phyloP scores from a whole-genome alignment of 805 yeast genomes.

The Scheffersomyces stipitis region DNA sequence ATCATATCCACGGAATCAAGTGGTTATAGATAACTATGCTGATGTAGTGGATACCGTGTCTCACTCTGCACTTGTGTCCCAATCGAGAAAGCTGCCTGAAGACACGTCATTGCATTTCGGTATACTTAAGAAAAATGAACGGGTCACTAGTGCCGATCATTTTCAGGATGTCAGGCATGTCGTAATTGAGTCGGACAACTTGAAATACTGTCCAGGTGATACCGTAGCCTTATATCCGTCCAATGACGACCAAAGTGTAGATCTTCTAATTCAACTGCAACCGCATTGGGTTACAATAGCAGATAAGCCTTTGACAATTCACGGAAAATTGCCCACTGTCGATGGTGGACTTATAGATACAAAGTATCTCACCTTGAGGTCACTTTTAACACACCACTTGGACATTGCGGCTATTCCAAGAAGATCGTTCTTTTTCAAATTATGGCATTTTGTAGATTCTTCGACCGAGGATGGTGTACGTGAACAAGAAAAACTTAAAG shows the following conservation, averaged over 20 bases:
- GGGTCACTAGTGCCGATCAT: conserved; percentile 72
- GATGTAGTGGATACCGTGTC: conserved; percentile 7
- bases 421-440: conserved; percentile 71
- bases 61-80: conserved; percentile 4
- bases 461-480: conserved; percentile 59
- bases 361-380: conserved; percentile 58
- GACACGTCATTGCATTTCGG: conserved; percentile 35
- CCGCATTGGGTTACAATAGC: conserved; percentile 69
- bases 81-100: conserved; percentile 6
- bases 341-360: conserved; percentile 64
- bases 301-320: conserved; percentile 51
- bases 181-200: conserved; percentile 34
- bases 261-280: conserved; percentile 63
- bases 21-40: conserved; percentile 21
- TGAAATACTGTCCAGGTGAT: conserved; percentile 72
- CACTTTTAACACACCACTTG: conserved; percentile 72
- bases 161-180: conserved; percentile 87
- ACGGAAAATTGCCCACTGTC: conserved; percentile 33
- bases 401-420: conserved; percentile 84
- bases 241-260: conserved; percentile 65
- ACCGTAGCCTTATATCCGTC: conserved; percentile 73
- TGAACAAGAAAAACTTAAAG: conserved; percentile 73
- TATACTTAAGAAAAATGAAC: conserved; percentile 45
- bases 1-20: conserved; percentile 26
- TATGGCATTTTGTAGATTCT: conserved; percentile 62